Conservation (phyloP, 441 rosid genomes). For the Mallotus japonicus region DNA sequence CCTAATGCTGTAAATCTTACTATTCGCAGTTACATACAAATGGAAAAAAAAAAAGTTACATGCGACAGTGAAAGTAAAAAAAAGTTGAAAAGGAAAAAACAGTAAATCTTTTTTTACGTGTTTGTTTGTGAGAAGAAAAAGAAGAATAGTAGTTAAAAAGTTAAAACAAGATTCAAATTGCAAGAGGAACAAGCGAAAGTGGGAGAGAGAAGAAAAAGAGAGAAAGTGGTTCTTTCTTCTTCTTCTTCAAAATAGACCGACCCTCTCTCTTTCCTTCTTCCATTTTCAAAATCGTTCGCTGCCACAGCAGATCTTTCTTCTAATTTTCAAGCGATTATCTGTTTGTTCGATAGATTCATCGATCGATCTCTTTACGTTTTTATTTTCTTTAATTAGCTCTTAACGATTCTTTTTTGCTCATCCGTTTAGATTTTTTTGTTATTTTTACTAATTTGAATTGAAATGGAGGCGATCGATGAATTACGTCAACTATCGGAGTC, state of each 20-base stretch:
- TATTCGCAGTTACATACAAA: too few species aligned
- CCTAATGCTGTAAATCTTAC: too few species aligned
- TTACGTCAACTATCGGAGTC: constrained; percentile 61
- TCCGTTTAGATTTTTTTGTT: background rate
- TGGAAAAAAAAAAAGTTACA: too few species aligned
- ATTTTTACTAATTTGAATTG: background rate
- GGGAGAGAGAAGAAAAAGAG: background rate
- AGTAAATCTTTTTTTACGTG: too few species aligned
- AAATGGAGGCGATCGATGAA: constrained; percentile 84
- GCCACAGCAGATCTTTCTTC: background rate
- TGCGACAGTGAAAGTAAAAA: too few species aligned
- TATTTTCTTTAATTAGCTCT: too few species aligned
- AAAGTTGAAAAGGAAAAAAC: too few species aligned
- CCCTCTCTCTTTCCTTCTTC: background rate
- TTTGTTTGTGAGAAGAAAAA: too few species aligned
- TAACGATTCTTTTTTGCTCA: too few species aligned
- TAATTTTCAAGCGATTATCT: background rate
- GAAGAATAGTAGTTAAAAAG: too few species aligned
- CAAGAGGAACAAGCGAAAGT: background rate
- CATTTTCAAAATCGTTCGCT: constrained; percentile 9
- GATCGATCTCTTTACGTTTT: background rate
- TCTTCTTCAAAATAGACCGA: background rate
- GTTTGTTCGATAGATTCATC: too few species aligned
- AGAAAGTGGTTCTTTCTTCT: background rate
- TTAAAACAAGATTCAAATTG: too few species aligned